These are phyloP conservation scores for Lecanicillium sp. DNA, from an alignment of 2,329 filamentous ascomycete species.

Conservation along the genomic window DNA sequence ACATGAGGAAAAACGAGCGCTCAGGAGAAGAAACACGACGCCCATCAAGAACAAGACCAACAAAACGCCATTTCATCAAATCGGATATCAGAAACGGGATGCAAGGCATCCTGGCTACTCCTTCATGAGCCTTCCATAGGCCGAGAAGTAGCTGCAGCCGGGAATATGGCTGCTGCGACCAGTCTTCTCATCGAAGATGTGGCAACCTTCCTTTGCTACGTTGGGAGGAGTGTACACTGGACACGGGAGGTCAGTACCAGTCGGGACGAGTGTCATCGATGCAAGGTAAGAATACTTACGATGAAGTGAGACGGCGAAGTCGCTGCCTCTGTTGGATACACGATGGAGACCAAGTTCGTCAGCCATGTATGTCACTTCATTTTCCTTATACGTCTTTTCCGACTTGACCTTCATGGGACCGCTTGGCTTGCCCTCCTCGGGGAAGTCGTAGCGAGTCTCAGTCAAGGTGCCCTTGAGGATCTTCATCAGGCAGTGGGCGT, in stretches of 20 bases:
- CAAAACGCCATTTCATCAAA: constrained; percentile 9
- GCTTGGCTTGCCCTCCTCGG: constrained; percentile 37
- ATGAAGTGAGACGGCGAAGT: constrained; percentile 80
- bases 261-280: constrained; percentile 21
- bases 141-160: constrained; percentile 66
- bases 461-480: constrained; percentile 70
- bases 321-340: constrained; percentile 66
- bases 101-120: constrained; percentile 16
- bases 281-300: constrained; percentile 32
- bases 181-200: constrained; percentile 71
- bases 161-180: constrained; percentile 65
- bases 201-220: constrained; percentile 72
- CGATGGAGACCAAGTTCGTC: constrained; percentile 83
- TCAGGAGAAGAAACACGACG: constrained; percentile 8
- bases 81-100: constrained; percentile 4
- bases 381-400: constrained; percentile 59
- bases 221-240: constrained; percentile 81
- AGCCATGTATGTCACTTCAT: constrained; percentile 83
- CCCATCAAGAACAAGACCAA: constrained; percentile 5
- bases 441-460: constrained; percentile 77
- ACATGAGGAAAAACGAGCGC: constrained; percentile 4
- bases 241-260: constrained; percentile 22
- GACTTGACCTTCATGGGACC: constrained; percentile 57
- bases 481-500: constrained; percentile 91
- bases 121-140: constrained; percentile 43